Evolutionary conservation across 2,329 filamentous ascomycete genomes (phyloP).

Genomic region (Exophiala spinifera): DNA sequence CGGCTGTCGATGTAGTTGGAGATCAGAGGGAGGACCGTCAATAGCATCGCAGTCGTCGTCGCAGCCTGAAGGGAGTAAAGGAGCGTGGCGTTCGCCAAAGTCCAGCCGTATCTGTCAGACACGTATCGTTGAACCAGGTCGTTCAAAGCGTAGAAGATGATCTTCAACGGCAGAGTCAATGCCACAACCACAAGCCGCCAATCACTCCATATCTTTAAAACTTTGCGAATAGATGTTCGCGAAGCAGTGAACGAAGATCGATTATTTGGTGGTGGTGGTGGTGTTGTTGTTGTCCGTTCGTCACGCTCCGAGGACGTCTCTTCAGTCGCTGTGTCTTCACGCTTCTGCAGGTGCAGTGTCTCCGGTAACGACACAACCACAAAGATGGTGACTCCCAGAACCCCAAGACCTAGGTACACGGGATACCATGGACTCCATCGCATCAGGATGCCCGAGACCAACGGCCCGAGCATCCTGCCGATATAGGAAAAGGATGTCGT

Average conservation of each 20-base stretch:
- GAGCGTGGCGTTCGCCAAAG: slow-evolving; percentile 43
- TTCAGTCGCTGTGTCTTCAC: slow-evolving; percentile 30
- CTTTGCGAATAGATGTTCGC: background rate
- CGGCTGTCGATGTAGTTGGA: slow-evolving; percentile 39
- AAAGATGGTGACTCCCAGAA: slow-evolving; percentile 35
- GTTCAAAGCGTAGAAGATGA: slow-evolving; percentile 47
- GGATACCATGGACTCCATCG: slow-evolving; percentile 41
- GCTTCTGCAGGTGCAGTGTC: slow-evolving; percentile 34
- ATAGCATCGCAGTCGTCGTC: slow-evolving; percentile 48
- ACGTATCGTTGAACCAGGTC: slow-evolving; percentile 52
- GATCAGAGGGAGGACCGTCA: slow-evolving; percentile 44
- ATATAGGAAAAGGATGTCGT: slow-evolving; percentile 41
- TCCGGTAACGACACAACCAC: slow-evolving; percentile 39
- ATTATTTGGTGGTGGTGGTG: slow-evolving; percentile 4
- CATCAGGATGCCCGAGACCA: slow-evolving; percentile 41
- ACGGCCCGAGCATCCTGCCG: slow-evolving; percentile 33
- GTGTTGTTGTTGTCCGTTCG: background rate
- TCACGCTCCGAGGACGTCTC: slow-evolving; percentile 25
- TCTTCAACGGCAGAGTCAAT: slow-evolving; percentile 47
- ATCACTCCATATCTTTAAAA: slow-evolving; percentile 19
- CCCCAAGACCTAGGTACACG: slow-evolving; percentile 36
- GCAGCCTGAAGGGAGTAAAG: slow-evolving; percentile 48
- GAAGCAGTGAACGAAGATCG: slow-evolving; percentile 33
- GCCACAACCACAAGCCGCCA: slow-evolving; percentile 36
- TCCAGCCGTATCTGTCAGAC: slow-evolving; percentile 50